Conservation (phyloP, 192 early-diverging fungal species). For the Hyaloraphidium curvatum region DNA sequence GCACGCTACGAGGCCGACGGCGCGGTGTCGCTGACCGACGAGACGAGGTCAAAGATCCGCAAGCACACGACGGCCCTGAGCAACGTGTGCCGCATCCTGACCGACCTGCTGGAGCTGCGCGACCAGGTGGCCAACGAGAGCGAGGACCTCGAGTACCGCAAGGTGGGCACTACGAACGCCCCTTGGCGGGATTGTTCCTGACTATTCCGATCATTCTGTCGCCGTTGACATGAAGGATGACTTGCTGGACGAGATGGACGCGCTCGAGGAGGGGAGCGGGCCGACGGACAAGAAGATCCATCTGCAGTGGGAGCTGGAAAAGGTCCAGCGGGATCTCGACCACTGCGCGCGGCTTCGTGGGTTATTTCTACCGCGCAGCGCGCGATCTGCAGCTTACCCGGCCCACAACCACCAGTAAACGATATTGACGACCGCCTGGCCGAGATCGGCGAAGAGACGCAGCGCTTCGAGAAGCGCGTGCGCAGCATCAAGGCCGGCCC, state of each 20-base stretch:
- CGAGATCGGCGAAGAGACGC: slow-evolving; percentile 18
- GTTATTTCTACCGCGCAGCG: neutral
- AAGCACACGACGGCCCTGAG: too few species aligned
- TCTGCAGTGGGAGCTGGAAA: too few species aligned
- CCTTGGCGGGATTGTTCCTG: neutral
- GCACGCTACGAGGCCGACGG: too few species aligned
- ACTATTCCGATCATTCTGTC: neutral
- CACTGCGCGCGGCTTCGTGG: slow-evolving; percentile 11
- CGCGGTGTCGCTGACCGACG: too few species aligned
- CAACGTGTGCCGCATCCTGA: slow-evolving; percentile 19
- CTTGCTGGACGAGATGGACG: slow-evolving; percentile 10
- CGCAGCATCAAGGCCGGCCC: slow-evolving; percentile 11
- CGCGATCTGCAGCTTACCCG: neutral
- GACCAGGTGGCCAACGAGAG: slow-evolving; percentile 15
- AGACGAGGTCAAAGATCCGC: too few species aligned
- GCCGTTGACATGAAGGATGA: slow-evolving; percentile 7
- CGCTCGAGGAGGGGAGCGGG: slow-evolving; percentile 12
- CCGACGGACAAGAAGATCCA: too few species aligned
- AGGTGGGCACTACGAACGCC: neutral
- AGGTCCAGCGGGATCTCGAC: too few species aligned
- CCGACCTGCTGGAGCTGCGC: slow-evolving; percentile 19
- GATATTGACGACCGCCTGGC: slow-evolving; percentile 16
- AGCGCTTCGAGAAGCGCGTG: slow-evolving; percentile 12
- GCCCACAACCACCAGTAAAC: slow-evolving; percentile 9
- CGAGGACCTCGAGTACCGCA: slow-evolving; percentile 14